A percentile compares a stretch with the other conserved stretches of the same genome.
Conservation (phyloP, 139 green algal genomes). For the Ettlia oleoabundans region DNA sequence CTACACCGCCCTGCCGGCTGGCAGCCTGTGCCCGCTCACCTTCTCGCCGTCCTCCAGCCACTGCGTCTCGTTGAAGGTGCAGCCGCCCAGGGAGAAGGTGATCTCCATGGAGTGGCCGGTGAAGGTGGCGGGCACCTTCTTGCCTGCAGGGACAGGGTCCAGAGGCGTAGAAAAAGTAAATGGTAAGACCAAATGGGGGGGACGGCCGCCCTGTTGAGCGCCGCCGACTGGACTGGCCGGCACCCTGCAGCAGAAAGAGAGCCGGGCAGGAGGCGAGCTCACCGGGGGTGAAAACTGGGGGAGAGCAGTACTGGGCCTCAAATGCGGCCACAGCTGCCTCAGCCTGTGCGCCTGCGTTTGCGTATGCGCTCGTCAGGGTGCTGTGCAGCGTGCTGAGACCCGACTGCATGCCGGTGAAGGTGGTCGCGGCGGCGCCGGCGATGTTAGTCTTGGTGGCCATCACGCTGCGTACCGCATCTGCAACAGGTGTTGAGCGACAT, state of each 20-base stretch:
- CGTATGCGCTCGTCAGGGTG: background rate
- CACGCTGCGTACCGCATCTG: background rate
- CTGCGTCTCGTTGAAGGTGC: constrained; percentile 36
- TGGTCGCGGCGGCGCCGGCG: background rate
- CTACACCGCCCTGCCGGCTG: background rate
- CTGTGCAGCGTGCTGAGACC: background rate
- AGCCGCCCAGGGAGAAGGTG: constrained; percentile 33
- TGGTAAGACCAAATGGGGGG: background rate
- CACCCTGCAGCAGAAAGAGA: background rate
- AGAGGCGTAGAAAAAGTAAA: background rate
- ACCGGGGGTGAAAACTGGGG: constrained; percentile 20
- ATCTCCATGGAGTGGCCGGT: constrained; percentile 24
- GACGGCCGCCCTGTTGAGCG: background rate
- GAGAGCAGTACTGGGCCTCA: constrained; percentile 23
- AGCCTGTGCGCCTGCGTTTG: constrained; percentile 1
- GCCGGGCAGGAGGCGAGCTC: too few species aligned
- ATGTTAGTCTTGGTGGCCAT: background rate
- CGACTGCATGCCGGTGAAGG: background rate
- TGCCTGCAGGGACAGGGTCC: background rate
- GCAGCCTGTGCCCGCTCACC: background rate
- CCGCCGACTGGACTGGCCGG: background rate
- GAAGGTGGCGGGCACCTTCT: constrained; percentile 43
- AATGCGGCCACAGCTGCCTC: constrained; percentile 23
- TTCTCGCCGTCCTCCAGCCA: constrained; percentile 4
- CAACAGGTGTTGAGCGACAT: background rate